These are phyloP conservation scores for Cryptococcus wingfieldii DNA, from an alignment of 1,284 basidiomycete species.

Conservation along the genomic window DNA sequence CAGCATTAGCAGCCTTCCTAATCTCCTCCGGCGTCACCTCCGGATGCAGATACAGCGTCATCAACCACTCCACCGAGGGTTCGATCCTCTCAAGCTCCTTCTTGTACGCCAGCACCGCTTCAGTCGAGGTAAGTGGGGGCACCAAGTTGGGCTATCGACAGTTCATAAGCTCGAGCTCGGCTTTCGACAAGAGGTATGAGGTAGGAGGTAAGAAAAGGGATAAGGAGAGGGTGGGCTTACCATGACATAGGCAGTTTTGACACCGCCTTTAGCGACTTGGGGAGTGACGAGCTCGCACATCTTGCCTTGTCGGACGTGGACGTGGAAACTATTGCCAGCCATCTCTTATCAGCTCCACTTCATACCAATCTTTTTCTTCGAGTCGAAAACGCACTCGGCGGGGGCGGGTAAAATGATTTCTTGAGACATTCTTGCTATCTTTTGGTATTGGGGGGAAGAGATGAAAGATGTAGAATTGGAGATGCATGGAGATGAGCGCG, in stretches of 20 bases:
- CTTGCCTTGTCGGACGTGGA: slow-evolving; percentile 86
- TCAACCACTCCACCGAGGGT: slow-evolving; percentile 76
- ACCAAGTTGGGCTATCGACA: slow-evolving; percentile 77
- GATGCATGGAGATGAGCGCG: no score
- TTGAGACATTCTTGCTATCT: slow-evolving; percentile 12
- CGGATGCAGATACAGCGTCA: slow-evolving; percentile 92
- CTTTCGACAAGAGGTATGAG: neutral
- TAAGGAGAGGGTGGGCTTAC: slow-evolving; percentile 50
- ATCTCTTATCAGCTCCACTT: slow-evolving; percentile 11
- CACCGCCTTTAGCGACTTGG: slow-evolving; percentile 85
- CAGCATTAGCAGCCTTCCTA: slow-evolving; percentile 74
- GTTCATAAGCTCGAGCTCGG: neutral
- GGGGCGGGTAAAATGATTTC: slow-evolving; percentile 60
- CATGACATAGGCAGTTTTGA: slow-evolving; percentile 94
- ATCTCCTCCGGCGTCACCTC: slow-evolving; percentile 89
- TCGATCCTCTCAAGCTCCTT: slow-evolving; percentile 69
- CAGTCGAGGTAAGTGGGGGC: slow-evolving; percentile 84
- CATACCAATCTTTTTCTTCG: no score
- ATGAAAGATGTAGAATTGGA: no score
- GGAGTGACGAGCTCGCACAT: slow-evolving; percentile 81
- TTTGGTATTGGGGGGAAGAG: neutral
- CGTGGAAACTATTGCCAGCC: slow-evolving; percentile 64
- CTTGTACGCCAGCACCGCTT: slow-evolving; percentile 78
- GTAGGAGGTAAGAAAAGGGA: slow-evolving; percentile 3
- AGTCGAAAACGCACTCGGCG: slow-evolving; percentile 57